These are phyloP conservation scores for Pseudogymnoascus destructans DNA, from an alignment of 2,329 filamentous ascomycete species.

Conservation along the genomic window DNA sequence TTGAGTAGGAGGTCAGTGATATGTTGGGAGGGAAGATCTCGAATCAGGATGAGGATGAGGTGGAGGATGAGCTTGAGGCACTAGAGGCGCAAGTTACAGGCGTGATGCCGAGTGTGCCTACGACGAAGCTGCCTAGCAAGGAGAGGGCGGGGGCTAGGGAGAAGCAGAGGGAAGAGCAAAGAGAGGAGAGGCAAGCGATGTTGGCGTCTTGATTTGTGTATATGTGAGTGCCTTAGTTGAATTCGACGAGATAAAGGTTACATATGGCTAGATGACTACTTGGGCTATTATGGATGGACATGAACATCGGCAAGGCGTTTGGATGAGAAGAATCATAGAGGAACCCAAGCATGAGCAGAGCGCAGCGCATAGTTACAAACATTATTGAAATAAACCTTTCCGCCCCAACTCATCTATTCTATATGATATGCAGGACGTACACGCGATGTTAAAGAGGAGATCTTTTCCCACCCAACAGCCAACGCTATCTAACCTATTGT, in stretches of 20 bases:
- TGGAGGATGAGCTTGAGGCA: conserved; percentile 84
- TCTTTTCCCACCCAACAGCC: neutral
- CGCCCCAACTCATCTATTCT: conserved; percentile 4
- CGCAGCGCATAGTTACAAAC: neutral
- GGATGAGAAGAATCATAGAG: neutral
- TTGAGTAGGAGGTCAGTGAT: conserved; percentile 69
- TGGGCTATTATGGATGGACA: neutral
- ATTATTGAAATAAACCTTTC: neutral
- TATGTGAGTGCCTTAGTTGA: neutral
- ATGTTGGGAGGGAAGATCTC: conserved; percentile 81
- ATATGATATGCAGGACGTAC: conserved; percentile 3
- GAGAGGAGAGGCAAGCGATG: conserved; percentile 21
- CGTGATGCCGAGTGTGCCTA: conserved; percentile 23
- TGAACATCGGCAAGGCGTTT: neutral
- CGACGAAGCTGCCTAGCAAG: conserved; percentile 14
- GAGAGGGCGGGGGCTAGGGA: conserved; percentile 22
- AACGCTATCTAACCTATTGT: conserved; percentile 10
- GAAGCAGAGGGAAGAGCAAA: conserved; percentile 17
- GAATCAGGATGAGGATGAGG: conserved; percentile 92
- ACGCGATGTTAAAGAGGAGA: conserved; percentile 6
- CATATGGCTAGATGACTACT: neutral
- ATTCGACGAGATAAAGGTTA: neutral
- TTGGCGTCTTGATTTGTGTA: conserved; percentile 18
- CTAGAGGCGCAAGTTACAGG: conserved; percentile 53
- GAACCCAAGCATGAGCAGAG: neutral